phyloP scores from a whole-genome alignment of 192 early-diverging fungal genomes.

The Coemansia sp. region DNA sequence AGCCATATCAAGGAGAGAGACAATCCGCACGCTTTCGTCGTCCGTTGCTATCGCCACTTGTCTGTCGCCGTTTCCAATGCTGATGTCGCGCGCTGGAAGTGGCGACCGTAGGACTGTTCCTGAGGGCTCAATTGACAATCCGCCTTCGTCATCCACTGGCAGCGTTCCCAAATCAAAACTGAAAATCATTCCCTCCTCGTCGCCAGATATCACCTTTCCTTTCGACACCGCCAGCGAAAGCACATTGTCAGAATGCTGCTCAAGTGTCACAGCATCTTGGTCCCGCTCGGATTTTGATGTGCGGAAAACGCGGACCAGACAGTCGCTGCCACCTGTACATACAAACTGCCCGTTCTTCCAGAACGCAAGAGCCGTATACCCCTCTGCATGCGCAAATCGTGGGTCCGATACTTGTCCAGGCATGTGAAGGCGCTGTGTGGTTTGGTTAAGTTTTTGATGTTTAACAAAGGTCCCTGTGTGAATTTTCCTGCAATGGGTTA shows the following conservation, averaged over 20 bases:
- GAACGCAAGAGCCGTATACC: slow-evolving; percentile 48
- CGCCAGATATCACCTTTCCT: slow-evolving; percentile 39
- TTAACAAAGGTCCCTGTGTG: no score
- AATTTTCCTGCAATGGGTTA: no score
- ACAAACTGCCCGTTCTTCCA: slow-evolving; percentile 26
- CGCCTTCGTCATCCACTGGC: slow-evolving; percentile 5
- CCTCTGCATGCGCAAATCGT: slow-evolving; percentile 48
- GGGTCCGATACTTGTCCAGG: slow-evolving; percentile 19
- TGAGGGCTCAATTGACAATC: slow-evolving; percentile 24
- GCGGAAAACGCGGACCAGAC: slow-evolving; percentile 41
- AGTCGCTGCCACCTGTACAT: slow-evolving; percentile 51
- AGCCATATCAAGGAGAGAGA: slow-evolving; percentile 45
- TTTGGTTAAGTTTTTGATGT: neutral
- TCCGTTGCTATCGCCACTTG: slow-evolving; percentile 52
- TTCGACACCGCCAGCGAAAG: slow-evolving; percentile 31
- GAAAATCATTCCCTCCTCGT: slow-evolving; percentile 43
- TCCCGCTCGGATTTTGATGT: slow-evolving; percentile 29
- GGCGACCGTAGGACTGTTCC: slow-evolving; percentile 45
- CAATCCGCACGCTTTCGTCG: slow-evolving; percentile 39
- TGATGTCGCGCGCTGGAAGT: slow-evolving; percentile 49
- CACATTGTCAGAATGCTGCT: slow-evolving; percentile 48
- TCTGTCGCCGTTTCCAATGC: slow-evolving; percentile 40
- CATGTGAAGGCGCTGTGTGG: slow-evolving; percentile 9
- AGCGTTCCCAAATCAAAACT: slow-evolving; percentile 30
- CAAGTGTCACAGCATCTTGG: slow-evolving; percentile 47